Base-by-base conservation (phyloP, 352 stramenopile species). In the Globisporangium alternatum region DNA sequence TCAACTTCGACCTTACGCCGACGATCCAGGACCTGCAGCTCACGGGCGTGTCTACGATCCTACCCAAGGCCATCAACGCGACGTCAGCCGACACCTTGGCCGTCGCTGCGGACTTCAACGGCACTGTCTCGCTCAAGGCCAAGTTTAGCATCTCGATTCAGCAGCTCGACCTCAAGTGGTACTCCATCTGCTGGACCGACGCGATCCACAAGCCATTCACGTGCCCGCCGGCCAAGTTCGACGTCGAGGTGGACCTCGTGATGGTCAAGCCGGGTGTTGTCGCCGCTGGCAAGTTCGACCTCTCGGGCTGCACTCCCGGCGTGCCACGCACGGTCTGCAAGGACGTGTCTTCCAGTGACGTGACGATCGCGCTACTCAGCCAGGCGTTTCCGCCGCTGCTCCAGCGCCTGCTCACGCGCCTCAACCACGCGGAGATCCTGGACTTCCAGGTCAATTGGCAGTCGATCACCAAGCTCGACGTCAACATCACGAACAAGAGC, bases 381-480 rank as follows among this genome's bases (percentile, higher is more conserved):
- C 67, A 69, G 53, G 55, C 71, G 44, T 75, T 86, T 37, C 44
- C 28, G 39, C 58, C 68, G 61, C 74, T 81, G 53, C 56, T 85
- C 58, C 56, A 65, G 44, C 78, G 72, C 56, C 65, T 85, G 35
- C 62, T 80, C 53, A 69, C 63, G 37, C 72, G 60, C 55, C 19
- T 80, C 28, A 75, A 68, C 57, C 68, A 68, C 53, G 70, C 65
- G 21, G 70, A 73, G 48, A 60, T 88, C 61, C 73, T 64, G 8
- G 57, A 56, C 33, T 31, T 88, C 19, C 59, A 68, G 37, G 52
- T 83, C 13, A 63, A 56, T 60, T 88, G 79, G 57, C 65, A 83
- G 56, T 72, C 78, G 55, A 78, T 88, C 69, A 71, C 68, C 54
- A 71, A 81, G 58, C 74, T 89, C 55, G 70, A 75, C 45, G 78